Evolutionary conservation across 164 flowering plant species (phyloP).

Genomic region (Vitis labrusca): DNA sequence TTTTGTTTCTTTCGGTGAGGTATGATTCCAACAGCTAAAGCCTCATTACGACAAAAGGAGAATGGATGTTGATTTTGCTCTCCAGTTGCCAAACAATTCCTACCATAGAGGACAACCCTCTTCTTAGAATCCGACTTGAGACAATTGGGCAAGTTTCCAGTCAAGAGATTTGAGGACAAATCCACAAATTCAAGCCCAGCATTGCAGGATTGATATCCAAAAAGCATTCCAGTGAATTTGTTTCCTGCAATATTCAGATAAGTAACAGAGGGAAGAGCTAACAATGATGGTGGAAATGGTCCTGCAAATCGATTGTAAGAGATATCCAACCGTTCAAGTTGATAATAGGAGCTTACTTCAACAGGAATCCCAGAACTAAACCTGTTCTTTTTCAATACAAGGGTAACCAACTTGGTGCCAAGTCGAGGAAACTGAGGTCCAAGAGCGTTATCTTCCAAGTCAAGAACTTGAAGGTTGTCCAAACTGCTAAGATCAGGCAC

Average conservation of each 20-base stretch:
- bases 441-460: constrained; percentile 65
- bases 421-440: constrained; percentile 80
- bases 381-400: constrained; percentile 70
- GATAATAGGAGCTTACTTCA: constrained; percentile 58
- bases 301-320: constrained; percentile 83
- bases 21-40: constrained; percentile 84
- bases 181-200: constrained; percentile 58
- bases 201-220: constrained; percentile 61
- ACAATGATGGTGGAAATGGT: constrained; percentile 59
- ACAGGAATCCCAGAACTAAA: constrained; percentile 69
- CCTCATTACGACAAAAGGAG: constrained; percentile 78
- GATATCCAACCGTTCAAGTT: constrained; percentile 69
- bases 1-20: constrained; percentile 40
- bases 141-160: constrained; percentile 75
- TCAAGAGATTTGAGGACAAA: constrained; percentile 78
- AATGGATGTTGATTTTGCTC: constrained; percentile 59
- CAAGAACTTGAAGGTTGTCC: constrained; percentile 86
- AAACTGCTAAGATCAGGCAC: constrained; percentile 81
- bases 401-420: constrained; percentile 52
- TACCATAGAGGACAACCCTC: constrained; percentile 43
- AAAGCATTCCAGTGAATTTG: constrained; percentile 80
- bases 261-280: constrained; percentile 71
- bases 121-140: constrained; percentile 39
- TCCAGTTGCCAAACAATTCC: constrained; percentile 59
- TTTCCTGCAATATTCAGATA: constrained; percentile 67